Base-by-base conservation (phyloP, 768 basidiomycete species). In the Clitopilus passeckerianus region DNA sequence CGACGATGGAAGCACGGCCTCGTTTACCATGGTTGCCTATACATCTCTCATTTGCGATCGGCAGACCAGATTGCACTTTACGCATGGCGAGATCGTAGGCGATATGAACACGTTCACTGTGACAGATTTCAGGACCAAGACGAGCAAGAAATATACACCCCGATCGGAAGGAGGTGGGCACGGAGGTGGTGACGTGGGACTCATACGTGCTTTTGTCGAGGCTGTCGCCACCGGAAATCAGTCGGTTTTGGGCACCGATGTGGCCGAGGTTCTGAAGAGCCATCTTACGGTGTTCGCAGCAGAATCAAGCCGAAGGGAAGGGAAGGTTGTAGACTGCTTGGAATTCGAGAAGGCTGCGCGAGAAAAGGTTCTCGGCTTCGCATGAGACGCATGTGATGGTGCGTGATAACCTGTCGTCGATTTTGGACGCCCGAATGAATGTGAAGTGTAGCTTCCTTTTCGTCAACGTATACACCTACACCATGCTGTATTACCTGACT, bases 251-350 rank as follows among this genome's bases (percentile, higher is more conserved):
- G 87, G 85, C 33, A 90, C 90, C 16, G 75, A 83, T 63, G 76
- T 90, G 0, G 74, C 75, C 7, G 90, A 93, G 56, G 82, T 92
- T 16, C 71, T 94, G 59, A 85, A 80, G 68, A 90, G 86, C 63
- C 92, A 94, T 71, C 68, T 95, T 66, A 86, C 89, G 1, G 91
- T 93, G 34, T 95, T 95, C 74, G 93, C 93, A 58, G 91, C 91
- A 37, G 93, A 95, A 76, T 77, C 82, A 60, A 90, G 90, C 63
- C 77, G 92, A 62, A 79, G 70, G 59, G 82, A 90, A 62, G 90
- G 87, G 14, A 77, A 66, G 9, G 85, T 93, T 10, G 81, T 95
- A 0, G 82, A 91, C 68, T 90, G 85, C 66, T 76, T 67, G 16
- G 79, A 83, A 65, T 93, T 89, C 67, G 90, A 89, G 73, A 74